Conservation (phyloP, 75 land plant species). For the Adiantum capillusveneris region DNA sequence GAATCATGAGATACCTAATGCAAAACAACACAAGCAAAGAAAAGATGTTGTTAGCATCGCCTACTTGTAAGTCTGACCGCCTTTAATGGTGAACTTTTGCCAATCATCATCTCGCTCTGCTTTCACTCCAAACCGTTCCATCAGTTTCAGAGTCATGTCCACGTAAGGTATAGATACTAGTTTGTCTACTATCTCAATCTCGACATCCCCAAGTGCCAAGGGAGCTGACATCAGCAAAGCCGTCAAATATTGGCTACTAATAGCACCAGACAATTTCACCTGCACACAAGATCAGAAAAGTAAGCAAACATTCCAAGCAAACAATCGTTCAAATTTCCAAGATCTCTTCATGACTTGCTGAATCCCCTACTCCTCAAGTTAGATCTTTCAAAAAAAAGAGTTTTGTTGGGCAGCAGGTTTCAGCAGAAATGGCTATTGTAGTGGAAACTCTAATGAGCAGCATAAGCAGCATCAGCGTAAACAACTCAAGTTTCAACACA, state of each 20-base stretch:
- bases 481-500: no score
- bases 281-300: constrained; percentile 23
- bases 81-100: constrained; percentile 68
- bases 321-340: background rate
- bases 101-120: constrained; percentile 67
- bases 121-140: constrained; percentile 86
- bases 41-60: constrained; percentile 11
- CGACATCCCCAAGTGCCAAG: constrained; percentile 81
- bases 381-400: no score
- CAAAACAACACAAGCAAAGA: no score
- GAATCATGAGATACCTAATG: no score
- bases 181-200: constrained; percentile 90
- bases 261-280: constrained; percentile 93
- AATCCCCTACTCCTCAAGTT: no score
- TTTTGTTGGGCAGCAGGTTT: no score
- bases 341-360: no score
- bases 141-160: constrained; percentile 89
- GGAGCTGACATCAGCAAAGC: constrained; percentile 95
- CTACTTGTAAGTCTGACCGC: constrained; percentile 94
- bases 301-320: background rate
- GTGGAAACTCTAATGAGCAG: no score
- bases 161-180: constrained; percentile 93
- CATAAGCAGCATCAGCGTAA: no score
- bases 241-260: constrained; percentile 91
- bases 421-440: no score